These are phyloP conservation scores for Colletotrichum horii DNA, from an alignment of 2,329 filamentous ascomycete genomes.

Conservation along the genomic window DNA sequence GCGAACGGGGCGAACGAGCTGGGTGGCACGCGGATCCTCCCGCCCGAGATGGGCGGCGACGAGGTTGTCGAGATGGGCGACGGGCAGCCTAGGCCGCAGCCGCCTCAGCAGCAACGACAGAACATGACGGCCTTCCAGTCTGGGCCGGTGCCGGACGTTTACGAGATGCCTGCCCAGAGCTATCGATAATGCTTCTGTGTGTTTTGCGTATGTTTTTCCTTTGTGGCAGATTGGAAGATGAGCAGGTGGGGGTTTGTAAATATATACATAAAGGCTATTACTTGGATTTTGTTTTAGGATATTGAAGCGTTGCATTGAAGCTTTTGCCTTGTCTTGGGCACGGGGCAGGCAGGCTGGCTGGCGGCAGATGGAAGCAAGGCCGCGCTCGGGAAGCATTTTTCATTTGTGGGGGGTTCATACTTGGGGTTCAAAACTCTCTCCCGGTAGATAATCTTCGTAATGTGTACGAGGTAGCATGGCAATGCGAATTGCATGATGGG, in stretches of 20 bases:
- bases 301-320: neutral
- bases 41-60: slow-evolving; percentile 15
- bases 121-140: slow-evolving; percentile 35
- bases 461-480: slow-evolving; percentile 3
- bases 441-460: slow-evolving; percentile 15
- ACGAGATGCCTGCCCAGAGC: slow-evolving; percentile 46
- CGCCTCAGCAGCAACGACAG: slow-evolving; percentile 14
- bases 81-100: slow-evolving; percentile 24
- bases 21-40: slow-evolving; percentile 7
- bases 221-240: neutral
- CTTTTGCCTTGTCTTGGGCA: neutral
- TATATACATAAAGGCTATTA: neutral
- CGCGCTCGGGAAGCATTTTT: neutral
- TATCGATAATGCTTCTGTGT: slow-evolving; percentile 34
- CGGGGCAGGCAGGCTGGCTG: neutral
- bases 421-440: neutral
- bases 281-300: neutral
- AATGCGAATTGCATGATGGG: neutral
- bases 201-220: neutral
- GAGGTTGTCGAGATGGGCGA: slow-evolving; percentile 37
- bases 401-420: neutral
- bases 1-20: slow-evolving; percentile 15
- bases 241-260: neutral
- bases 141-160: slow-evolving; percentile 37
- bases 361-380: neutral